Evolutionary conservation across 352 stramenopile genomes (phyloP), one percentile per base, ranked within the genome.

Genomic region (Globisporangium takayamanum): DNA sequence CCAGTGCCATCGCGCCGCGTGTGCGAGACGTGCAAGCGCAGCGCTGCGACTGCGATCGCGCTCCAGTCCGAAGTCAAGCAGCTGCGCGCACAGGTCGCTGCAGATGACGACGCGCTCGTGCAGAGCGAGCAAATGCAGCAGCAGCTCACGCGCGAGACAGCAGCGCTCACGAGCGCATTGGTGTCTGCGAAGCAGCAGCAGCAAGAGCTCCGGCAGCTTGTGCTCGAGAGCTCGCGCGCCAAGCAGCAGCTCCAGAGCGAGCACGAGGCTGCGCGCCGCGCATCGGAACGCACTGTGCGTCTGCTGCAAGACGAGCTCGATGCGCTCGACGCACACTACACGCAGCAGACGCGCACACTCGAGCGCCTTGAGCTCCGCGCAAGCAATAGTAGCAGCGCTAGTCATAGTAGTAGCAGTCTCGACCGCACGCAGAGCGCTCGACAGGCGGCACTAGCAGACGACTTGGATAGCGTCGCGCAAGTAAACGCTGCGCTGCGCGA

Each of bases 41-140:
- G 68, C 30, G 57, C 64, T 5, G 62, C 64, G 3, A 61, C 66
- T 1, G 47, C 80, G 22, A 20, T 85, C n/a, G 60, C 68, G 5
- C 68, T 84, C 18, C 74, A 78, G 37, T 74, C 79, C 0, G 74
- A 89, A 54, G 51, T 77, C 5, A 78, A 75, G 36, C 76, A 83
- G 47, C 61, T 86, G 16, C 66, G 69, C 0, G 68, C 64, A 5
- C 74, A 85, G 16, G 63, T 63, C 5, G 49, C 53, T 22, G 60
- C 57, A 1, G 76, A 86, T 33, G 67, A 86, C 62, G 72, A 81
- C 30, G 67, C 71, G 0, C 53, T 89, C 11, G 60, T 83, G 20
- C 65, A 63, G 33, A 66, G 68, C 26, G 74, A 87, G 63, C 74
- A 80, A 20, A 67, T 68, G 5, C 69, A 73, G 22, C 45, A 55